Conservation (phyloP, 2,329 filamentous ascomycete genomes). For the Pezicula carpinea region DNA sequence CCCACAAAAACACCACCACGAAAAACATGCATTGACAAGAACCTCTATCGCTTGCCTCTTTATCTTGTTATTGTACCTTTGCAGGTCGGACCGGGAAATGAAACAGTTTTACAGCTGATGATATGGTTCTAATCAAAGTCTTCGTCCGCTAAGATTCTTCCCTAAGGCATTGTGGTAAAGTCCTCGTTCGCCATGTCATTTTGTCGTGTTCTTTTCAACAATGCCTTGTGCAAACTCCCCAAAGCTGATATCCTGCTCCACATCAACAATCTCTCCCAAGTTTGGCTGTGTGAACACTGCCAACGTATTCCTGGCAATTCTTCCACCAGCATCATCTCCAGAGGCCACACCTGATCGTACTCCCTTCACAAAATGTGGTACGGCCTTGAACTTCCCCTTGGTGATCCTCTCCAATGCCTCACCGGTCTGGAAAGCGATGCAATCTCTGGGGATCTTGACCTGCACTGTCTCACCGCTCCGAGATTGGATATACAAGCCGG, state of each 20-base stretch:
- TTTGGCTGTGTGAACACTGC: slow-evolving; percentile 98
- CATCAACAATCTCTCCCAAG: slow-evolving; percentile 72
- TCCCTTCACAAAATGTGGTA: slow-evolving; percentile 91
- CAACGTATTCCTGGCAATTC: slow-evolving; percentile 77
- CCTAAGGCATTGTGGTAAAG: no score
- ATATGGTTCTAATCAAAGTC: no score
- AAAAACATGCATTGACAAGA: no score
- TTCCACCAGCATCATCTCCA: slow-evolving; percentile 36
- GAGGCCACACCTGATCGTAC: slow-evolving; percentile 47
- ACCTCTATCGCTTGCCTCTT: no score
- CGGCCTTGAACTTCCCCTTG: slow-evolving; percentile 83
- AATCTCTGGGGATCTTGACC: slow-evolving; percentile 85
- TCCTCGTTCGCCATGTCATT: no score
- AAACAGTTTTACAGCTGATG: no score
- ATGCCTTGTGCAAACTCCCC: slow-evolving; percentile 61
- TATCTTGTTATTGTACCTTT: no score
- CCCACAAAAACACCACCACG: no score
- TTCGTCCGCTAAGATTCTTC: no score
- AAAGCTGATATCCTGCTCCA: slow-evolving; percentile 62
- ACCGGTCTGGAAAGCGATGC: slow-evolving; percentile 93
- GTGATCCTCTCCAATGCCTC: slow-evolving; percentile 91
- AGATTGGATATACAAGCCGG: slow-evolving; percentile 92
- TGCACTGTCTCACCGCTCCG: slow-evolving; percentile 80
- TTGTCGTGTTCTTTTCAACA: slow-evolving; percentile 30
- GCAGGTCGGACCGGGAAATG: no score